Evolutionary conservation across 108 stramenopile species (phyloP), one percentile per base, ranked within the genome.

Genomic region (Seminavis robusta): DNA sequence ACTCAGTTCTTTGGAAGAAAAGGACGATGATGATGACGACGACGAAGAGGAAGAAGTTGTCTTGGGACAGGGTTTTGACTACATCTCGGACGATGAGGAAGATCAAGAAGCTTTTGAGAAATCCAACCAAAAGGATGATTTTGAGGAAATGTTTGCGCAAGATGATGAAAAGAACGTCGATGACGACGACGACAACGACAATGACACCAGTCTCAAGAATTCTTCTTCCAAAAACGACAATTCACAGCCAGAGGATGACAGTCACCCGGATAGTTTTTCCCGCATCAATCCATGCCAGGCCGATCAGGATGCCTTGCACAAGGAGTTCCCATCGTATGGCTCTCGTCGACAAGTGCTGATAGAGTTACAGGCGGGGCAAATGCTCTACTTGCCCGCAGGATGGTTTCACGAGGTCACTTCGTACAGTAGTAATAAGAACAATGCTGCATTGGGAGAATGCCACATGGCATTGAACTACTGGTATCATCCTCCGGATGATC

Each of bases 341-440:
- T n/a, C n/a, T n/a, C n/a, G n/a, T n/a, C n/a, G n/a, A n/a, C n/a
- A n/a, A n/a, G n/a, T n/a, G n/a, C n/a, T n/a, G n/a, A 23, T 74
- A 38, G 61, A 77, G 27, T 45, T 97, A 21, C 25, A 63, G 10
- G 79, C 79, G 11, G 97, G 97, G 15, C 75, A 97, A 41, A 79
- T 87, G 31, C 55, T 99, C 19, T 99, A 95, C 57, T 72, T 99
- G 7, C 98, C 98, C 6, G 92, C 95, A 8, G 88, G 92, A 1
- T 98, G 96, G 96, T 98, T 96, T 52, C 98, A 99, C 75, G 84
- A 94, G 46, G 98, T 98, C 6, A 76, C 76, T 8, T 92, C 90
- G 2, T 78, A 28, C 32, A 51, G 52, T 32, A 50, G 52, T 17
- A 45, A 10, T 24, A 40, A n/a, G 16, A 23, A 32, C 1, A 33